phyloP scores from a whole-genome alignment of 148 eudicot species.

The Camellia japonica region DNA sequence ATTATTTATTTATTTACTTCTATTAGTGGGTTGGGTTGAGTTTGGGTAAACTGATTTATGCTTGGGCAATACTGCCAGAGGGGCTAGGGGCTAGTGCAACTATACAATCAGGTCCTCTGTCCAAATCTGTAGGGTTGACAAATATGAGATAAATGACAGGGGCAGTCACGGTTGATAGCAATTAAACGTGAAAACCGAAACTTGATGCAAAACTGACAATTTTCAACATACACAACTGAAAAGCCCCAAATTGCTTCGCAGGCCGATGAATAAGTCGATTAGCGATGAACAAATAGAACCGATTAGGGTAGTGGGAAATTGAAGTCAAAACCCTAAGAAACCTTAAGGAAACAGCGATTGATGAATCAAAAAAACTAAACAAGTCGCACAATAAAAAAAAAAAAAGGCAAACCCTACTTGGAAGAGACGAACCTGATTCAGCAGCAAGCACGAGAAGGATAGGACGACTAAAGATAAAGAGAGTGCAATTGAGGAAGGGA shows the following conservation, averaged over 20 bases:
- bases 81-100: background rate
- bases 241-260: background rate
- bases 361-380: background rate
- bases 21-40: background rate
- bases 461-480: background rate
- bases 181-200: background rate
- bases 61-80: background rate
- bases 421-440: slow-evolving; percentile 10
- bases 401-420: background rate
- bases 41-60: background rate
- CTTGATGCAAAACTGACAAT: background rate
- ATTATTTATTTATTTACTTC: background rate
- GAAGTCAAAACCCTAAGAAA: background rate
- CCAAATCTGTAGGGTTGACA: background rate
- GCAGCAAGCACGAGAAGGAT: too few relatives aligned
- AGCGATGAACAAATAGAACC: too few relatives aligned
- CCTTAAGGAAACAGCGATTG: background rate
- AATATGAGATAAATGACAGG: background rate
- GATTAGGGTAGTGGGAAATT: background rate
- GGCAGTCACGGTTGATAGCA: background rate
- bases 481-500: background rate
- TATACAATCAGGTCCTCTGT: background rate
- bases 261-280: background rate
- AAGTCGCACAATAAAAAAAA: background rate
- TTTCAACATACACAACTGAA: background rate